Percentiles rank a stretch among this genome's conserved stretches.
Evolutionary conservation across 2,329 filamentous ascomycete genomes (phyloP).

Genomic region (Alternaria sp.): DNA sequence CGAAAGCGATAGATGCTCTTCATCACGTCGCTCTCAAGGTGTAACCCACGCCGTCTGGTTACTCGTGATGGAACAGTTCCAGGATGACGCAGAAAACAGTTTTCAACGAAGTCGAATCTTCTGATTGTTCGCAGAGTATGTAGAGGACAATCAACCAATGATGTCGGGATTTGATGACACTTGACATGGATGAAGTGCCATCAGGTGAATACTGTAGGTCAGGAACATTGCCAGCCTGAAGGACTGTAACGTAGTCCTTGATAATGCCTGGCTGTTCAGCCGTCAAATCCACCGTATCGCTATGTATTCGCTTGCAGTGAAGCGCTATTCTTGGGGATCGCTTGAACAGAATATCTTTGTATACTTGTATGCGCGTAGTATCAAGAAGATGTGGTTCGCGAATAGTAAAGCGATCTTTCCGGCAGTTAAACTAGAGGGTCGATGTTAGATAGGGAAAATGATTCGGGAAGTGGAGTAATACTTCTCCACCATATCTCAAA

Average conservation of each 20-base stretch:
- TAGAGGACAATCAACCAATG: background rate
- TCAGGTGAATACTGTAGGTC: background rate
- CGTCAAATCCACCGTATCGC: background rate
- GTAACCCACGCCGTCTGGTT: background rate
- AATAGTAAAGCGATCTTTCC: background rate
- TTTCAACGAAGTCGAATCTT: background rate
- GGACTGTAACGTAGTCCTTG: background rate
- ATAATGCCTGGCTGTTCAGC: background rate
- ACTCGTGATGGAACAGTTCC: background rate
- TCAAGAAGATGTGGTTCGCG: background rate
- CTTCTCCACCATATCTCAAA: background rate
- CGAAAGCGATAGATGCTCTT: background rate
- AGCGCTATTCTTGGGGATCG: background rate
- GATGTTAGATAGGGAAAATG: background rate
- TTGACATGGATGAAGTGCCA: background rate
- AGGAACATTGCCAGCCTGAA: background rate
- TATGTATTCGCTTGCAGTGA: background rate
- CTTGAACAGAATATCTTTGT: background rate
- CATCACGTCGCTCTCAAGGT: background rate
- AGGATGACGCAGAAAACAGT: background rate
- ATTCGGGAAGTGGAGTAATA: background rate
- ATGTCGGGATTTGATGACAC: background rate
- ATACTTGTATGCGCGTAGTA: background rate
- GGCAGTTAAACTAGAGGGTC: background rate
- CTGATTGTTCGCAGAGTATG: background rate